Percentiles rank a stretch among this genome's conserved stretches.
Conservation (phyloP, 495 filamentous ascomycete genomes). For the Aspergillus kassunensis region DNA sequence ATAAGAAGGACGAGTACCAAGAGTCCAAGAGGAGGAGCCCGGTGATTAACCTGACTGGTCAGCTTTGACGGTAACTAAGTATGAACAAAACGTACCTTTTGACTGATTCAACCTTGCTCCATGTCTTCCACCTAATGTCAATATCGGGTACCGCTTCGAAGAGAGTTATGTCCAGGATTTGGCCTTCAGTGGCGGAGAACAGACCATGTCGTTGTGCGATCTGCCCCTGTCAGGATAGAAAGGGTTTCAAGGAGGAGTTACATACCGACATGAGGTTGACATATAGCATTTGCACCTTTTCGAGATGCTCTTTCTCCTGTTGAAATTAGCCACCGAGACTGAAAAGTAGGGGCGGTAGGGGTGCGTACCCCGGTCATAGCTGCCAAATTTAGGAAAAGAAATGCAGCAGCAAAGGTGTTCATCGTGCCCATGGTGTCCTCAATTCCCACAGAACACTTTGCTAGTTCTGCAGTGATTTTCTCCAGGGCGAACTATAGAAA, state of each 20-base stretch:
- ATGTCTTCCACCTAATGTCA: conserved; percentile 50
- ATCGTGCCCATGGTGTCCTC: conserved; percentile 36
- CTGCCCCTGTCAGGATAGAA: conserved; percentile 19
- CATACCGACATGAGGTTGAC: conserved; percentile 49
- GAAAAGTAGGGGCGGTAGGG: too few species aligned
- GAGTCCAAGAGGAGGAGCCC: conserved; percentile 48
- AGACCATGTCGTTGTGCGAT: conserved; percentile 49
- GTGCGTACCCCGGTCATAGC: conserved; percentile 49
- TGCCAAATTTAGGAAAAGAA: conserved; percentile 47
- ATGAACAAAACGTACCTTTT: conserved; percentile 35
- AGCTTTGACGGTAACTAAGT: neutral
- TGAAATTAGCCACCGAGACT: conserved; percentile 23
- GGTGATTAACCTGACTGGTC: conserved; percentile 36
- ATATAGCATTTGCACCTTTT: conserved; percentile 48
- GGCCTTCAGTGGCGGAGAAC: conserved; percentile 44
- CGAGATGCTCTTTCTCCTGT: conserved; percentile 42
- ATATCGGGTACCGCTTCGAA: conserved; percentile 45
- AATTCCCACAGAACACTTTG: conserved; percentile 33
- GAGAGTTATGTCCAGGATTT: conserved; percentile 42
- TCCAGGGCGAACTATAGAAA: conserved; percentile 34
- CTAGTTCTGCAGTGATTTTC: conserved; percentile 38
- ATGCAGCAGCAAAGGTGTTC: conserved; percentile 43
- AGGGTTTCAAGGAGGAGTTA: neutral
- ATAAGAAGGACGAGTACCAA: conserved; percentile 48
- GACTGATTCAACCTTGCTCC: conserved; percentile 48